Evolutionary conservation across 225 moss, liverwort and hornwort species (phyloP).

Genomic region (Lunularia cruciata): DNA sequence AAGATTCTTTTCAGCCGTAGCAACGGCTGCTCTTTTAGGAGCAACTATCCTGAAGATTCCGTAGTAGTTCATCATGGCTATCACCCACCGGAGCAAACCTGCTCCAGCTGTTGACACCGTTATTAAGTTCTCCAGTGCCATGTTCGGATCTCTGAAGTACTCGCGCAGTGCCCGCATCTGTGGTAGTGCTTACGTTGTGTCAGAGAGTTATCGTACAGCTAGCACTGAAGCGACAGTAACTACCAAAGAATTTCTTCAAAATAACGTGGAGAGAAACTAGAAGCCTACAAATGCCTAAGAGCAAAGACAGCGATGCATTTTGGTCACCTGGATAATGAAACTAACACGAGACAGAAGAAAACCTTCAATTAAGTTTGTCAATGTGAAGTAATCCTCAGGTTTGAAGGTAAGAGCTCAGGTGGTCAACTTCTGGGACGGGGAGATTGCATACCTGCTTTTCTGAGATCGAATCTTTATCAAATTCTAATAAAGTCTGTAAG

Average conservation of each 20-base stretch:
- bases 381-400: too few relatives aligned
- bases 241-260: too few relatives aligned
- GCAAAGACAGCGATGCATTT: too few relatives aligned
- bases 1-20: slow-evolving; percentile 73
- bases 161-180: slow-evolving; percentile 77
- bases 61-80: slow-evolving; percentile 98
- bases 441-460: slow-evolving; percentile 73
- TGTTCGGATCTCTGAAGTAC: slow-evolving; percentile 78
- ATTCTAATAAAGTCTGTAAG: slow-evolving; percentile 73
- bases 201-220: too few relatives aligned
- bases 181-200: not conserved
- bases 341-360: too few relatives aligned
- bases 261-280: too few relatives aligned
- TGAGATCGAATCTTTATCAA: slow-evolving; percentile 79
- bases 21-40: slow-evolving; percentile 71
- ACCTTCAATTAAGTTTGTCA: too few relatives aligned
- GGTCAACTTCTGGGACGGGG: too few relatives aligned
- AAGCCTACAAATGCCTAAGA: too few relatives aligned
- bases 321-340: too few relatives aligned
- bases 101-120: slow-evolving; percentile 74
- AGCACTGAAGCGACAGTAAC: too few relatives aligned
- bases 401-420: too few relatives aligned
- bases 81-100: slow-evolving; percentile 74
- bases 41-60: slow-evolving; percentile 67
- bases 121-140: slow-evolving; percentile 60